phyloP scores from a whole-genome alignment of 768 basidiomycete species.

The Suillus discolor region DNA sequence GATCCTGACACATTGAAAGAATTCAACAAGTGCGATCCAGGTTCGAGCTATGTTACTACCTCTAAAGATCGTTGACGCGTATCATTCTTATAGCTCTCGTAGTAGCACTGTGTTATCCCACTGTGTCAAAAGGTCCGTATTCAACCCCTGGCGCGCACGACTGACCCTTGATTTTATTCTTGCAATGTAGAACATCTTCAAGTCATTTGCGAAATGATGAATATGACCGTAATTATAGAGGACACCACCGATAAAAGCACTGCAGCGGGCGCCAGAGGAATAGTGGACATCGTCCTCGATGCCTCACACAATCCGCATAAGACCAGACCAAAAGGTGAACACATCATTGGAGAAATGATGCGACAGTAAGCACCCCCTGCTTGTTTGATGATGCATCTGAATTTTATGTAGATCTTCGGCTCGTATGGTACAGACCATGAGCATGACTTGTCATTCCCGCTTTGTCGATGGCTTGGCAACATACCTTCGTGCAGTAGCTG shows the following conservation, averaged over 20 bases:
- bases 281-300: constrained; percentile 11
- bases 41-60: constrained; percentile 18
- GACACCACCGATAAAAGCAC: background rate
- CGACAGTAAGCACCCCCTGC: too few relatives aligned
- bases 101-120: constrained; percentile 10
- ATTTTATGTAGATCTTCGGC: too few relatives aligned
- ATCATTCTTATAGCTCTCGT: constrained; percentile 2
- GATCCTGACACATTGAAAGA: constrained; percentile 35
- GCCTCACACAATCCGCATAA: background rate
- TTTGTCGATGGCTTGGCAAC: too few relatives aligned
- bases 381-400: too few relatives aligned
- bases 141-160: background rate
- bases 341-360: too few relatives aligned
- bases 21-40: constrained; percentile 44
- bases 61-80: background rate
- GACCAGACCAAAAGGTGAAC: too few relatives aligned
- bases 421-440: too few relatives aligned
- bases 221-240: constrained; percentile 4
- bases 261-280: background rate
- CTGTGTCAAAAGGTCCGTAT: constrained; percentile 6
- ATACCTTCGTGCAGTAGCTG: too few relatives aligned
- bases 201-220: constrained; percentile 34
- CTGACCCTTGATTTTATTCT: background rate
- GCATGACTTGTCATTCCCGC: too few relatives aligned
- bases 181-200: constrained; percentile 25